phyloP scores from a whole-genome alignment of 371 early-diverging fungal species.

The Nematocida ironsii region DNA sequence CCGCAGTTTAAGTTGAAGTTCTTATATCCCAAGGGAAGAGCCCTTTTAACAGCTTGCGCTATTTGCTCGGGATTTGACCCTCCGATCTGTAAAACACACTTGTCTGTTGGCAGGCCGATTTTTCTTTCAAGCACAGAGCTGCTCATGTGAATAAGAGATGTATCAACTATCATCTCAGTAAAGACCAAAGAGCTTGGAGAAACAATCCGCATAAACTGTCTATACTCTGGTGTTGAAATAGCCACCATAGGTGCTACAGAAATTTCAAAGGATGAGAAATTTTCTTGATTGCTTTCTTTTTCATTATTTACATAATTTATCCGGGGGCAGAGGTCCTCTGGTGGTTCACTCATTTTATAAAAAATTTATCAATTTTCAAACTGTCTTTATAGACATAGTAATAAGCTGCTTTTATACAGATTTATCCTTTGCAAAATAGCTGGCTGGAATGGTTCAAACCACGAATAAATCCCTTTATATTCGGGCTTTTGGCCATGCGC shows the following conservation, averaged over 20 bases:
- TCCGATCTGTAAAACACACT: slow-evolving; percentile 70
- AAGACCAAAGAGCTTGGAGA: slow-evolving; percentile 65
- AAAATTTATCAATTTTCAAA: background rate
- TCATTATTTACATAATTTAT: background rate
- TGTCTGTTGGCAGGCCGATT: slow-evolving; percentile 62
- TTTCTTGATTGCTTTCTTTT: background rate
- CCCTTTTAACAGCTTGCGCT: slow-evolving; percentile 56
- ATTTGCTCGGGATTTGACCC: slow-evolving; percentile 67
- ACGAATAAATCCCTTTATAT: no score
- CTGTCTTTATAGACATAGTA: background rate
- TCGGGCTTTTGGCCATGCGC: no score
- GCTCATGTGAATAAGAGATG: slow-evolving; percentile 64
- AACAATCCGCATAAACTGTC: slow-evolving; percentile 64
- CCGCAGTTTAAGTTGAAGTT: slow-evolving; percentile 70
- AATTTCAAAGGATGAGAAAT: slow-evolving; percentile 53
- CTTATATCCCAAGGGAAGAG: slow-evolving; percentile 54
- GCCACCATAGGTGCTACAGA: slow-evolving; percentile 71
- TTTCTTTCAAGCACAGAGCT: slow-evolving; percentile 59
- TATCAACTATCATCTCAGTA: slow-evolving; percentile 70
- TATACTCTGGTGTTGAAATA: slow-evolving; percentile 70
- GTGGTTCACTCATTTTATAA: background rate
- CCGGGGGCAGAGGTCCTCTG: background rate
- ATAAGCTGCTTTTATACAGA: no score
- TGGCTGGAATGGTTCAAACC: no score
- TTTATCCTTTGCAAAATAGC: no score